Base-by-base conservation (phyloP, 768 basidiomycete genomes). In the Amyloporia xantha region DNA sequence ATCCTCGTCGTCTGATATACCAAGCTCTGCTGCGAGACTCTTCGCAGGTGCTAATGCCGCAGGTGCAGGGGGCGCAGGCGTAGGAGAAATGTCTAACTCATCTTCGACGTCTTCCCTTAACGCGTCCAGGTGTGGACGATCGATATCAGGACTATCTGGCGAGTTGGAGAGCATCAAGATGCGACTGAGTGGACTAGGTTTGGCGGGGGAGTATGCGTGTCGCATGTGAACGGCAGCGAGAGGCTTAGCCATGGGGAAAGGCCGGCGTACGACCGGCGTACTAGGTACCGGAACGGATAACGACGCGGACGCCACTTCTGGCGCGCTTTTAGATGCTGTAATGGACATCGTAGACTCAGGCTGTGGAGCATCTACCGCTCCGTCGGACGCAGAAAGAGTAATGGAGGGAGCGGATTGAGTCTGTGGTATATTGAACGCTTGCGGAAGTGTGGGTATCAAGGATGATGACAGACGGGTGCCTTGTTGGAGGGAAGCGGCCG, bases 121-220 rank as follows among this genome's bases (percentile, higher is more conserved):
- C 11, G 57, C 39, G 26, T 49, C 56, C 13, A 62, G 55, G n/a
- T 41, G 49, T 3, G 53, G 45, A 5, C 42, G 38, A 11, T 26
- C 30, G 11, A 44, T 52, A 24, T 54, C 54, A 2, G 63, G 54
- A 21, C 56, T 54, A 35, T 54, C 55, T 39, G 60, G 63, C 4
- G 84, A 86, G 52, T 82, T 70, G 3, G 72, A 75, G 37, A 90
- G 71, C 81, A 82, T 78, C 20, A 90, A 71, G 46, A 91, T 88
- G 10, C 87, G 77, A 51, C 85, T 88, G 26, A 91, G 71, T 2
- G 88, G 88, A 53, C 86, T 89, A 0, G 89, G 88, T 62, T 80
- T 83, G 2, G 71, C 82, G 24, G 88, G 88, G 0, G 89, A 90
- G 54, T 91, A 91, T 0, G 87, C 86, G 54, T 91, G 88, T 3